Conservation (phyloP, 371 early-diverging fungal genomes). For the Choanephora cucurbitarum region DNA sequence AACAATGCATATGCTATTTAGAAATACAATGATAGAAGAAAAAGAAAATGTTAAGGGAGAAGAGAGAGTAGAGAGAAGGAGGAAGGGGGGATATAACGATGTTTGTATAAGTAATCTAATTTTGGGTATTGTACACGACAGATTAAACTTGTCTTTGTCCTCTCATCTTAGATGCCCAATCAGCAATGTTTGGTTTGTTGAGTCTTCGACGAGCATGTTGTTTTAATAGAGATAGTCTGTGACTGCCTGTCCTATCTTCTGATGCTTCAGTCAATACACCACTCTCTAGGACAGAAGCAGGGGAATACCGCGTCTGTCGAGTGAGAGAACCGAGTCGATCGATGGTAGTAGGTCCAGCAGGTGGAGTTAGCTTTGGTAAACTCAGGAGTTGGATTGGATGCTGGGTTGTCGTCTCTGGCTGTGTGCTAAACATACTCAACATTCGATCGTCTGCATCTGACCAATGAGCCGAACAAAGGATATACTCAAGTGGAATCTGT, state of each 20-base stretch:
- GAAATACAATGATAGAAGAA: too few species aligned
- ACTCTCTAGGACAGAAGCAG: conserved; percentile 9
- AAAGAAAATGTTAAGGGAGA: too few species aligned
- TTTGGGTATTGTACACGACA: not conserved
- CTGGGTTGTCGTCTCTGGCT: conserved; percentile 12
- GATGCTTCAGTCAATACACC: conserved; percentile 3
- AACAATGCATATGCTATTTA: too few species aligned
- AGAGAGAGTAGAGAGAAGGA: too few species aligned
- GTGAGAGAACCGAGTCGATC: conserved; percentile 3
- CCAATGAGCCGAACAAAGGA: conserved; percentile 40
- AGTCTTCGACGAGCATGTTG: not conserved
- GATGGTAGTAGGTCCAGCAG: not conserved
- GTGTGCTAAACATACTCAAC: conserved; percentile 21
- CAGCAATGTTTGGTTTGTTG: not conserved
- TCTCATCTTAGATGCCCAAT: not conserved
- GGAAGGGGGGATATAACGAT: too few species aligned
- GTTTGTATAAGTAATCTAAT: too few species aligned
- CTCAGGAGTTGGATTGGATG: not conserved
- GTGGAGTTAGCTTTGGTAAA: too few species aligned
- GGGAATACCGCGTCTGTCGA: conserved; percentile 7
- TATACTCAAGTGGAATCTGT: conserved; percentile 31
- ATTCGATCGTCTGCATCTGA: conserved; percentile 28
- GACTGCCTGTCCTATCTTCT: not conserved
- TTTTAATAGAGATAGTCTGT: not conserved
- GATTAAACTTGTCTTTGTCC: not conserved